phyloP scores from a whole-genome alignment of 371 early-diverging fungal genomes.

The Batkoa obscura region DNA sequence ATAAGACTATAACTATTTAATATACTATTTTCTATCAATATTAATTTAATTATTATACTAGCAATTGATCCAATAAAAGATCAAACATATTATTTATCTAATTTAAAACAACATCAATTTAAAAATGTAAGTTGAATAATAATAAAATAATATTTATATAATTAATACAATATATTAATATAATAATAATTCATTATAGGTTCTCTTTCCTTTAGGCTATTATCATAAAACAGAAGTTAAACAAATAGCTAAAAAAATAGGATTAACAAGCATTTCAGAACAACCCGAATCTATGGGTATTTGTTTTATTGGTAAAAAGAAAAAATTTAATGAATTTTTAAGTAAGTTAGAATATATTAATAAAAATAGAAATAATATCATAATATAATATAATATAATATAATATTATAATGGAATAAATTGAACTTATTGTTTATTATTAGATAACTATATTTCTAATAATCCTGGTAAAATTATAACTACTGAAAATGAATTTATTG shows the following conservation, averaged over 20 bases:
- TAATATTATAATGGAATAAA: background rate
- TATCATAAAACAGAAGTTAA: slow-evolving; percentile 53
- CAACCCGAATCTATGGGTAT: slow-evolving; percentile 91
- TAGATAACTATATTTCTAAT: no score
- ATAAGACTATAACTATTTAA: background rate
- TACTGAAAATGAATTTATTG: no score
- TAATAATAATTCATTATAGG: slow-evolving; percentile 10
- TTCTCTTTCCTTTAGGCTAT: slow-evolving; percentile 72
- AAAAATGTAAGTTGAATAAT: slow-evolving; percentile 11
- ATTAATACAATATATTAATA: no score
- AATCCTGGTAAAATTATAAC: no score
- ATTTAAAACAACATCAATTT: slow-evolving; percentile 26
- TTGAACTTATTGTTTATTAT: no score
- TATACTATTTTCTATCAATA: background rate
- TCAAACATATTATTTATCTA: slow-evolving; percentile 82
- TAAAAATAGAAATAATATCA: background rate
- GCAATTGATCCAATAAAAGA: slow-evolving; percentile 63
- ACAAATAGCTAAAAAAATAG: slow-evolving; percentile 30
- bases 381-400: background rate
- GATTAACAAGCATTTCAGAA: slow-evolving; percentile 24
- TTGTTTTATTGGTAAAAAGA: slow-evolving; percentile 80
- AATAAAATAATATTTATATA: background rate
- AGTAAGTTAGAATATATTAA: slow-evolving; percentile 15
- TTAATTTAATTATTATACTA: no score
- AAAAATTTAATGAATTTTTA: slow-evolving; percentile 57